Evolutionary conservation across 2,329 filamentous ascomycete genomes (phyloP).

Genomic region (Scleromitrula shiraiana): DNA sequence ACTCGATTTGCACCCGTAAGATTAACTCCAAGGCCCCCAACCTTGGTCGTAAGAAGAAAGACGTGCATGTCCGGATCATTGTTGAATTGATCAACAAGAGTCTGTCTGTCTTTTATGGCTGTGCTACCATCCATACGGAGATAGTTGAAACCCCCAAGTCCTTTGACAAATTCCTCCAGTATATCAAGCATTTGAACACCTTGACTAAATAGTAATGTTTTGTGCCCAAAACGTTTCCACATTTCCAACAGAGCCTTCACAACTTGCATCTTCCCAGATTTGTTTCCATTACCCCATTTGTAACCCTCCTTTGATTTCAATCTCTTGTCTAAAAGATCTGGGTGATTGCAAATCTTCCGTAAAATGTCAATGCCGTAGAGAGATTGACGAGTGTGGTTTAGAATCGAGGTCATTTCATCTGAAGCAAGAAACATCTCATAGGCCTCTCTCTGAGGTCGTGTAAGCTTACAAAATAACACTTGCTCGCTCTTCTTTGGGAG

Average conservation of each 20-base stretch:
- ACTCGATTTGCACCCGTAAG: slow-evolving; percentile 91
- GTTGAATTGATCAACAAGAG: slow-evolving; percentile 89
- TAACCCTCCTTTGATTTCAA: slow-evolving; percentile 53
- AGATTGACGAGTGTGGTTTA: slow-evolving; percentile 66
- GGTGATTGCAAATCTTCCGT: slow-evolving; percentile 96
- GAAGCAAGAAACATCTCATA: slow-evolving; percentile 79
- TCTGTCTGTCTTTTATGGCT: slow-evolving; percentile 78
- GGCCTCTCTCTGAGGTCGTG: slow-evolving; percentile 65
- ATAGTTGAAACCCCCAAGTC: slow-evolving; percentile 64
- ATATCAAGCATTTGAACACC: slow-evolving; percentile 95
- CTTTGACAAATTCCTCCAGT: slow-evolving; percentile 69
- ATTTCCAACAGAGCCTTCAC: slow-evolving; percentile 78
- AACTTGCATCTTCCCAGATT: slow-evolving; percentile 94
- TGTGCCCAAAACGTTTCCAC: slow-evolving; percentile 81
- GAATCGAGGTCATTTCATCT: slow-evolving; percentile 76
- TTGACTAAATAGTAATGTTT: slow-evolving; percentile 87
- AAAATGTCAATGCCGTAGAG: slow-evolving; percentile 86
- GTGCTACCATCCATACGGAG: slow-evolving; percentile 92
- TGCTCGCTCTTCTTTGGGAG: slow-evolving; percentile 94
- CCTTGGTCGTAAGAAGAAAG: slow-evolving; percentile 91
- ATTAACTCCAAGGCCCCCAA: slow-evolving; percentile 89
- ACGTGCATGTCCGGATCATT: slow-evolving; percentile 69
- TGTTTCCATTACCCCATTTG: slow-evolving; percentile 66
- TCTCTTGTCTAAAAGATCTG: slow-evolving; percentile 67
- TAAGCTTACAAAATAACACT: slow-evolving; percentile 91